Conservation (phyloP, 2,329 filamentous ascomycete genomes). For the Neocucurbitaria cava region DNA sequence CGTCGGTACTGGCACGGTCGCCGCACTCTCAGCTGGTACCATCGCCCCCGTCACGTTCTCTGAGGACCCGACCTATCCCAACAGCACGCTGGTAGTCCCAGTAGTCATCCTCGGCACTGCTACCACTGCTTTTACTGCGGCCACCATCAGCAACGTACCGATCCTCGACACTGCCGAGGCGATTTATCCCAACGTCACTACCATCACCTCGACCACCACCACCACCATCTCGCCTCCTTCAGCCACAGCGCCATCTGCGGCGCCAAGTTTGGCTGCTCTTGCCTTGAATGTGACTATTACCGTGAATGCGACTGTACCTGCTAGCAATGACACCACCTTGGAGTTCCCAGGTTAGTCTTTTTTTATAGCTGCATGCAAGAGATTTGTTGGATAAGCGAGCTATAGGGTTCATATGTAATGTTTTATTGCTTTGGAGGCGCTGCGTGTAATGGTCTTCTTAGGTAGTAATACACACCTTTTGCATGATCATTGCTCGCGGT, state of each 20-base stretch:
- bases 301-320: not conserved
- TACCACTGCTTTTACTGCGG: not conserved
- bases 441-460: slow-evolving; percentile 3
- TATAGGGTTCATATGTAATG: slow-evolving; percentile 1
- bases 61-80: slow-evolving; percentile 9
- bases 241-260: too few relatives aligned
- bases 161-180: not conserved
- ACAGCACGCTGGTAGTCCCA: slow-evolving; percentile 1
- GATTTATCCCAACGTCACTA: not conserved
- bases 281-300: too few relatives aligned
- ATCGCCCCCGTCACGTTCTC: not conserved
- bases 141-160: not conserved
- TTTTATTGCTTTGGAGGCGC: slow-evolving; percentile 2
- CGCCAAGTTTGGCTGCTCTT: too few relatives aligned
- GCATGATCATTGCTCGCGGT: not conserved
- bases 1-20: not conserved
- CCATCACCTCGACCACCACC: not conserved
- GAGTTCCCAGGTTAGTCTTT: slow-evolving; percentile 18
- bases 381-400: not conserved
- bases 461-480: slow-evolving; percentile 6
- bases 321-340: not conserved
- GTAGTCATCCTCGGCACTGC: not conserved
- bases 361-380: not conserved
- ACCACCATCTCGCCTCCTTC: not conserved
- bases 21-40: not conserved